Conservation (phyloP, 2,329 filamentous ascomycete species). For the Sarocladiaceae sp. region DNA sequence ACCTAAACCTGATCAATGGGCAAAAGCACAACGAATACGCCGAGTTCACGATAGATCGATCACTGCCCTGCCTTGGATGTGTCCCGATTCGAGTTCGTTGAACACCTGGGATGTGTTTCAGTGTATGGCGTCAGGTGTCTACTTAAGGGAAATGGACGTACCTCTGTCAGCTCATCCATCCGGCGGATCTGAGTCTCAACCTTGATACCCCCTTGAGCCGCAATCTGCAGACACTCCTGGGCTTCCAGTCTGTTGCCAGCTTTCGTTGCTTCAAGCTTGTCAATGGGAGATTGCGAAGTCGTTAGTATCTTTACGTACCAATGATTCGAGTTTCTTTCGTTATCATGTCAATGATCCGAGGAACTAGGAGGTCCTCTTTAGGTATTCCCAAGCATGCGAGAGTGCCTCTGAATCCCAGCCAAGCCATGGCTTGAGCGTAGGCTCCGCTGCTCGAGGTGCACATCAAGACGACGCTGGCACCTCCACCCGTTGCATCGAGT, state of each 20-base stretch:
- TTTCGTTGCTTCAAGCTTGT: constrained; percentile 1
- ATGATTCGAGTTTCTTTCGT: background rate
- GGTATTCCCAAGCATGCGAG: constrained; percentile 4
- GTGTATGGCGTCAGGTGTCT: too few relatives aligned
- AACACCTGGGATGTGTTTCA: constrained; percentile 1
- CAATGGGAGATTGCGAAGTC: background rate
- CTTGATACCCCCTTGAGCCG: constrained; percentile 3
- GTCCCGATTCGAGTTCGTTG: background rate
- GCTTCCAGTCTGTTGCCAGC: constrained; percentile 5
- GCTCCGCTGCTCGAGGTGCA: constrained; percentile 7
- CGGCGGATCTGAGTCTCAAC: background rate
- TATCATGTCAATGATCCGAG: background rate
- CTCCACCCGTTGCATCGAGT: background rate
- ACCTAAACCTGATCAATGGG: background rate
- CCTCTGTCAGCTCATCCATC: constrained; percentile 2
- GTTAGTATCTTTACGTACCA: background rate
- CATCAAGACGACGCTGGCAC: constrained; percentile 1
- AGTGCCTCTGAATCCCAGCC: constrained; percentile 3
- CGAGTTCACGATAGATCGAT: background rate
- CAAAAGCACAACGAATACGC: background rate
- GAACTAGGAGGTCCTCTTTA: background rate
- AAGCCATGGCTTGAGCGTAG: background rate
- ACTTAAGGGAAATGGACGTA: too few relatives aligned
- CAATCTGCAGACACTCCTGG: constrained; percentile 5
- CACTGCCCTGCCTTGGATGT: constrained; percentile 6